Percentiles rank a stretch among this genome's conserved stretches.
Conservation (phyloP, 1,139 yeast species). For the Magnusiomyces suaveolens region DNA sequence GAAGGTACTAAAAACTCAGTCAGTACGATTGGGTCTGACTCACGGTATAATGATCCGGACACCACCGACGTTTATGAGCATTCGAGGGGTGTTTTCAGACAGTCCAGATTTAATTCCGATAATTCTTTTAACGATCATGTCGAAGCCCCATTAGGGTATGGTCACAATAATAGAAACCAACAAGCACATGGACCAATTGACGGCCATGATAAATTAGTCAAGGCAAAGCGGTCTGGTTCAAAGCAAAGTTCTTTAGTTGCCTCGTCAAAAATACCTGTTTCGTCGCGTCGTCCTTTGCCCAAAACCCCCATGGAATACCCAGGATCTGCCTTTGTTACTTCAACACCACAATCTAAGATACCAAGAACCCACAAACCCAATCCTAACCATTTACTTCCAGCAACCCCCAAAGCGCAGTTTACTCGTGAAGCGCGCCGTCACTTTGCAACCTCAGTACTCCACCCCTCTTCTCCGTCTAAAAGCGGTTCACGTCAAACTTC, state of each 20-base stretch:
- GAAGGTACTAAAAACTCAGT: neutral
- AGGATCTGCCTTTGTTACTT: neutral
- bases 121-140: too few species aligned
- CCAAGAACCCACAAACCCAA: neutral
- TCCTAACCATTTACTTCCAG: neutral
- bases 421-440: neutral
- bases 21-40: neutral
- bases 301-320: neutral
- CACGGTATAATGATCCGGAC: neutral
- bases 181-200: neutral
- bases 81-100: neutral
- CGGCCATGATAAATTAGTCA: too few species aligned
- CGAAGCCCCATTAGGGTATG: too few species aligned
- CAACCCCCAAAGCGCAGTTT: neutral
- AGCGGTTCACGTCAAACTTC: neutral
- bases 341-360: neutral
- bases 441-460: too few species aligned
- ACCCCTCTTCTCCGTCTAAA: too few species aligned
- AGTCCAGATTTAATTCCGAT: neutral
- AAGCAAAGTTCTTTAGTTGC: neutral
- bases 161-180: too few species aligned
- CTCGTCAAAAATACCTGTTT: neutral
- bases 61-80: neutral
- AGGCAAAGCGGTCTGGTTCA: neutral
- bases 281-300: neutral